A percentile compares a stretch with the other conserved stretches of the same genome.
phyloP scores from a whole-genome alignment of 2,329 filamentous ascomycete genomes.

The Cercospora brassicicola region DNA sequence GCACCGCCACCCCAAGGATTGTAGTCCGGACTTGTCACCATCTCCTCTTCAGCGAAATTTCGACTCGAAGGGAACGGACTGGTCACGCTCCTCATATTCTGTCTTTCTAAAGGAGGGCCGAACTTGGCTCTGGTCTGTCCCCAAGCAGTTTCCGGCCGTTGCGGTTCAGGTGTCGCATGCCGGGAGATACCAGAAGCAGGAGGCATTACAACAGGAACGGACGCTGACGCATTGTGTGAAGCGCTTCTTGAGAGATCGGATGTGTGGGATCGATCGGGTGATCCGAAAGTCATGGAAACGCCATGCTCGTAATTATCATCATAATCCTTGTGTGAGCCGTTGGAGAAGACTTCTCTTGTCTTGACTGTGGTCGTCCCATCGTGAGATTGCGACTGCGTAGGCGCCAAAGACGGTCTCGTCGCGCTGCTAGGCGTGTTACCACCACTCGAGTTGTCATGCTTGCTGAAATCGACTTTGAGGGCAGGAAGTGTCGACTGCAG shows the following conservation, averaged over 20 bases:
- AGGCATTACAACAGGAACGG: background rate
- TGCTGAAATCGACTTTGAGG: constrained; percentile 64
- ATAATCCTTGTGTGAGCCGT: constrained; percentile 30
- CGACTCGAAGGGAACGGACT: constrained; percentile 32
- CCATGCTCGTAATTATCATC: constrained; percentile 45
- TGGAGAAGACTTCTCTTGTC: constrained; percentile 7
- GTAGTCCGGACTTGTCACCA: constrained; percentile 31
- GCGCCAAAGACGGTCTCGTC: constrained; percentile 12
- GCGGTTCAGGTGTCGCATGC: constrained; percentile 14
- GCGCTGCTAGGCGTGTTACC: constrained; percentile 12
- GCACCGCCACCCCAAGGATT: constrained; percentile 49
- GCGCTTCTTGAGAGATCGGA: constrained; percentile 15
- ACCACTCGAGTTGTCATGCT: constrained; percentile 8
- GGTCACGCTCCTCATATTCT: constrained; percentile 24
- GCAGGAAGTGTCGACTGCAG: constrained; percentile 85
- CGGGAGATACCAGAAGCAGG: background rate
- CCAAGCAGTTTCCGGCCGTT: constrained; percentile 9
- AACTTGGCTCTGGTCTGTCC: constrained; percentile 5
- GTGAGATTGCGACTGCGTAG: constrained; percentile 15
- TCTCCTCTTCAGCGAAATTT: background rate
- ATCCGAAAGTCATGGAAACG: constrained; percentile 49
- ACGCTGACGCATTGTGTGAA: constrained; percentile 15
- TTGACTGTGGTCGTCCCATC: constrained; percentile 12
- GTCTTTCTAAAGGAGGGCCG: constrained; percentile 14
- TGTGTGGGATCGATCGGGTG: constrained; percentile 26